These are phyloP conservation scores for Aureobasidium uvarum DNA, from an alignment of 2,329 filamentous ascomycete genomes.

Conservation along the genomic window DNA sequence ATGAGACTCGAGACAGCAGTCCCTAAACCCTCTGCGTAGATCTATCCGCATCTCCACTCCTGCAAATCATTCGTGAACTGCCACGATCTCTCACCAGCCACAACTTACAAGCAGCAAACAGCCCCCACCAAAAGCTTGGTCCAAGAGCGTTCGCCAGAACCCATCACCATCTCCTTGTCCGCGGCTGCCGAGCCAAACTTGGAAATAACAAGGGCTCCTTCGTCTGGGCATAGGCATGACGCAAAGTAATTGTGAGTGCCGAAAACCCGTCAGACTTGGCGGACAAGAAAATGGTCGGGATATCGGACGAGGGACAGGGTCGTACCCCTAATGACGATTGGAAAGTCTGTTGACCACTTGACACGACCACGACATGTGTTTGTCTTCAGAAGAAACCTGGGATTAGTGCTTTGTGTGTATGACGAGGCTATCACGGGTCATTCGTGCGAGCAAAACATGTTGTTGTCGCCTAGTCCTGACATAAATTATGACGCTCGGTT, in stretches of 20 bases:
- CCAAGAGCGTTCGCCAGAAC: neutral
- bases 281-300: neutral
- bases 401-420: too few species aligned
- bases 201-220: too few species aligned
- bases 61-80: slow-evolving; percentile 4
- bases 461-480: neutral
- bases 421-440: neutral
- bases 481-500: too few species aligned
- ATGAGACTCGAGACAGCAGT: neutral
- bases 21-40: neutral
- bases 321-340: too few species aligned
- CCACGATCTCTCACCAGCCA: slow-evolving; percentile 15
- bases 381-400: too few species aligned
- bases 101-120: neutral
- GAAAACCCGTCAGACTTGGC: neutral
- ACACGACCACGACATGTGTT: too few species aligned
- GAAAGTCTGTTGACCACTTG: neutral
- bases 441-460: neutral
- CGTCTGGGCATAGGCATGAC: neutral
- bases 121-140: slow-evolving; percentile 13
- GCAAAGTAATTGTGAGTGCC: neutral
- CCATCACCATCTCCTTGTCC: neutral
- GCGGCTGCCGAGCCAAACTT: slow-evolving; percentile 4
- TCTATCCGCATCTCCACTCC: slow-evolving; percentile 4
- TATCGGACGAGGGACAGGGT: neutral